These are phyloP conservation scores for Sphaerobolus stellatus DNA, from an alignment of 1,284 basidiomycete genomes.

Conservation along the genomic window DNA sequence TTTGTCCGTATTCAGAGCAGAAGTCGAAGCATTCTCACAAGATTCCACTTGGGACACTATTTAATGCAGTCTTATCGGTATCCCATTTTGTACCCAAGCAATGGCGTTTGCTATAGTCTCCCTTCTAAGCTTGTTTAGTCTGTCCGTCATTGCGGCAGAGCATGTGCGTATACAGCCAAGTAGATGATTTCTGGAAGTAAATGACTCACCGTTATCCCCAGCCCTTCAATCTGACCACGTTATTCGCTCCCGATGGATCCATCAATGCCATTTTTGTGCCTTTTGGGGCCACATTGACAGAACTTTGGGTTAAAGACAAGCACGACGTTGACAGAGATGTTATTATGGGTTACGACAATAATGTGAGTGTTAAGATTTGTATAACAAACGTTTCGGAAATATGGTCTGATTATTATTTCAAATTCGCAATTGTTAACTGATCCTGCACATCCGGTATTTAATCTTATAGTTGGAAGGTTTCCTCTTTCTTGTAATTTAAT, in stretches of 20 bases:
- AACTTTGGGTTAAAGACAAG: conserved; percentile 53
- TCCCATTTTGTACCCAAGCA: too few species aligned
- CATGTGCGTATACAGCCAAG: too few species aligned
- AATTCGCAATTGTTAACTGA: conserved; percentile 45
- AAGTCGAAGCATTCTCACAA: too few species aligned
- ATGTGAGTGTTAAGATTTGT: conserved; percentile 32
- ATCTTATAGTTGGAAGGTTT: conserved; percentile 50
- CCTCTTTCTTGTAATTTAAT: too few species aligned
- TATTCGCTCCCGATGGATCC: conserved; percentile 51
- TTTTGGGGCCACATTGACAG: conserved; percentile 50
- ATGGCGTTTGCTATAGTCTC: too few species aligned
- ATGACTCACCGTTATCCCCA: too few species aligned
- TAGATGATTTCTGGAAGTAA: too few species aligned
- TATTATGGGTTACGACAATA: conserved; percentile 54
- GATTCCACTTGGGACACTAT: too few species aligned
- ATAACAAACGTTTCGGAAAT: neutral
- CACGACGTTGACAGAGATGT: conserved; percentile 46
- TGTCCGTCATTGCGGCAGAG: too few species aligned
- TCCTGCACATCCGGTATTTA: conserved; percentile 50
- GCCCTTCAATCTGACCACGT: conserved; percentile 42
- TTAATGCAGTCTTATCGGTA: too few species aligned
- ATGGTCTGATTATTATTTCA: conserved; percentile 17
- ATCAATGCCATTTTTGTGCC: conserved; percentile 54
- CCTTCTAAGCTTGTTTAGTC: too few species aligned
- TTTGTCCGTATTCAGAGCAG: too few species aligned